Evolutionary conservation across 169 alveolate species (phyloP).

Genomic region (Perkinsus chesapeaki): DNA sequence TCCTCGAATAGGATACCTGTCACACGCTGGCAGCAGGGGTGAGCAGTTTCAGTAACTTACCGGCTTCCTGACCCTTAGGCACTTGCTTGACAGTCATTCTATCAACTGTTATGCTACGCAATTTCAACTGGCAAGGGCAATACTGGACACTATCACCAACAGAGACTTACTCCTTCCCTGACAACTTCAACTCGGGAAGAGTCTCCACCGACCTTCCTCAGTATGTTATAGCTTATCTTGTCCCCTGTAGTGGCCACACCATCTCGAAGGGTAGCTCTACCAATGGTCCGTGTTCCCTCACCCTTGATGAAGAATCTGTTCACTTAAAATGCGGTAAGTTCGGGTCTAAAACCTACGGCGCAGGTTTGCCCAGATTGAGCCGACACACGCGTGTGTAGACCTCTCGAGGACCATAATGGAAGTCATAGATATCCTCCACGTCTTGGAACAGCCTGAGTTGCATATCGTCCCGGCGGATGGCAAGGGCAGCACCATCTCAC

Average conservation of each 20-base stretch:
- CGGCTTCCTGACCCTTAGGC: background rate
- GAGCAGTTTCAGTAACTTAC: no score
- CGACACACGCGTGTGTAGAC: background rate
- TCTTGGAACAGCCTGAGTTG: background rate
- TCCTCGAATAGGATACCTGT: background rate
- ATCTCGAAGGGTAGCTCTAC: background rate
- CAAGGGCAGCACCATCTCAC: slow-evolving; percentile 32
- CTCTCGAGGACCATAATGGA: background rate
- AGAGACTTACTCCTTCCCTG: background rate
- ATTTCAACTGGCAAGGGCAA: background rate
- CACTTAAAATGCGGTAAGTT: background rate
- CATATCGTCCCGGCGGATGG: background rate
- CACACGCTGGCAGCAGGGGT: no score
- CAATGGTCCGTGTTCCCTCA: background rate
- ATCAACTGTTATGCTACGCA: background rate
- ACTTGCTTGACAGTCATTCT: background rate
- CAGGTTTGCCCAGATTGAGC: background rate
- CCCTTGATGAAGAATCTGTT: background rate
- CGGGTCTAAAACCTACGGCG: background rate
- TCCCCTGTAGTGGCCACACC: background rate
- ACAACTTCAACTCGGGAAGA: background rate
- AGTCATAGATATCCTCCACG: background rate
- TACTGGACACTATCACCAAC: background rate
- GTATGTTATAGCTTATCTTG: background rate
- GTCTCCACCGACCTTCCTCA: background rate